Evolutionary conservation across 1,284 basidiomycete genomes (phyloP), one percentile per base, ranked within the genome.

Genomic region (Ganoderma meredithae): DNA sequence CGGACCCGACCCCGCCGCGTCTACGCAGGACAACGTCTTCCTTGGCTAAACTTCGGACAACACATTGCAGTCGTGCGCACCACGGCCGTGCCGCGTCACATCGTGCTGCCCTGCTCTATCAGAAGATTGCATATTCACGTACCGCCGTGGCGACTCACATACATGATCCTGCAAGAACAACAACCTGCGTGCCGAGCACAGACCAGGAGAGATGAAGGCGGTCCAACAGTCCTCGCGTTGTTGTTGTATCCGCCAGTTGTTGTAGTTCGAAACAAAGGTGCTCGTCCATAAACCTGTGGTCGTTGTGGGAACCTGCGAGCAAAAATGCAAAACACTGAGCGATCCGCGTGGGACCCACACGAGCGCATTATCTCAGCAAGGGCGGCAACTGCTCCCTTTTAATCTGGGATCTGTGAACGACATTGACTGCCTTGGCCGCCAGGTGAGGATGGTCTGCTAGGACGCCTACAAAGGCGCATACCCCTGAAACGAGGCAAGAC

Each of bases 391-490:
- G 56, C 36, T 22, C 36, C 36, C 58, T 69, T 65, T 65, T 27
- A 58, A 47, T 4, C 62, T 63, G 65, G 63, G 70, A 71, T 69
- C 64, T 43, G 60, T 65, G 60, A 39, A 64, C 67, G 63, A 63
- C 60, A 64, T 40, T 64, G 52, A 44, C 27, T 10, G 44, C 47
- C 33, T 27, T 25, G 33, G 25, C 39, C 40, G 27, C 12, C 6
- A 17, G 33, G 55, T 2, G 31, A 43, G 31, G 31, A 55, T 22
- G 61, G 25, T 8, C 43, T 15, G 27, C 41, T 64, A 62, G 53
- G 60, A 65, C 63, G 63, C 67, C 63, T 63, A 67, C 65, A 69
- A 61, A 67, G 52, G n/a, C 12, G 47, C 67, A 60, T 68, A 67
- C 63, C 31, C 60, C 22, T 12, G 53, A 27, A 59, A 60, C 55